phyloP scores from a whole-genome alignment of 495 filamentous ascomycete genomes.

The Penicillium samsonianum region DNA sequence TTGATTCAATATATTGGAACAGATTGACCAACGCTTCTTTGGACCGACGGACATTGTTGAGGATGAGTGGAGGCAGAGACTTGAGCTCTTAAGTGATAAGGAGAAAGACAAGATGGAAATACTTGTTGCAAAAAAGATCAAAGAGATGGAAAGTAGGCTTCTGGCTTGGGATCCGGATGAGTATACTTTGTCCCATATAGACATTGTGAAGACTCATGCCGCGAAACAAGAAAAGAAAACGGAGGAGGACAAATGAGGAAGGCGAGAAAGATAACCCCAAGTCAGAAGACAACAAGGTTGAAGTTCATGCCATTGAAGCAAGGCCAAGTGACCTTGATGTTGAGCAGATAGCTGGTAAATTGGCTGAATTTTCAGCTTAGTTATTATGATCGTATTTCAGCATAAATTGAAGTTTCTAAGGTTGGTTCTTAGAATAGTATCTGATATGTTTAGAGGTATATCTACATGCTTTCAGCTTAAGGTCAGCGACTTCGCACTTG shows the following conservation, averaged over 20 bases:
- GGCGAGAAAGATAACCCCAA: neutral
- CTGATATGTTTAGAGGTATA: too few species aligned
- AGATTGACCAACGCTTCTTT: conserved; percentile 1
- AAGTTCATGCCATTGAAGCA: too few species aligned
- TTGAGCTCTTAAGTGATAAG: conserved; percentile 9
- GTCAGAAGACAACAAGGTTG: too few species aligned
- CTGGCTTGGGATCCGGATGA: conserved; percentile 17
- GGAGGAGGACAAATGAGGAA: neutral
- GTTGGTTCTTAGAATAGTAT: too few species aligned
- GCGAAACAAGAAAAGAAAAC: neutral
- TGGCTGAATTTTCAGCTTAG: too few species aligned
- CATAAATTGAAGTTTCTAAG: too few species aligned
- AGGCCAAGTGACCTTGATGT: too few species aligned
- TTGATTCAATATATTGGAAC: neutral
- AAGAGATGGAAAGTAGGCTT: conserved; percentile 11
- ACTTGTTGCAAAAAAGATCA: conserved; percentile 8
- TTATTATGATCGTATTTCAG: too few species aligned
- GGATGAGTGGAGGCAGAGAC: conserved; percentile 16
- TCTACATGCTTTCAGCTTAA: too few species aligned
- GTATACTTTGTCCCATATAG: conserved; percentile 2
- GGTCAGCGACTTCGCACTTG: too few species aligned
- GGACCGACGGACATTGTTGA: neutral
- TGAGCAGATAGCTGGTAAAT: too few species aligned
- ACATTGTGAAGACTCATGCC: neutral
- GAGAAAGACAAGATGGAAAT: conserved; percentile 12